Evolutionary conservation across 306 rosid species (phyloP).

Genomic region (Ormosia semicastrata): DNA sequence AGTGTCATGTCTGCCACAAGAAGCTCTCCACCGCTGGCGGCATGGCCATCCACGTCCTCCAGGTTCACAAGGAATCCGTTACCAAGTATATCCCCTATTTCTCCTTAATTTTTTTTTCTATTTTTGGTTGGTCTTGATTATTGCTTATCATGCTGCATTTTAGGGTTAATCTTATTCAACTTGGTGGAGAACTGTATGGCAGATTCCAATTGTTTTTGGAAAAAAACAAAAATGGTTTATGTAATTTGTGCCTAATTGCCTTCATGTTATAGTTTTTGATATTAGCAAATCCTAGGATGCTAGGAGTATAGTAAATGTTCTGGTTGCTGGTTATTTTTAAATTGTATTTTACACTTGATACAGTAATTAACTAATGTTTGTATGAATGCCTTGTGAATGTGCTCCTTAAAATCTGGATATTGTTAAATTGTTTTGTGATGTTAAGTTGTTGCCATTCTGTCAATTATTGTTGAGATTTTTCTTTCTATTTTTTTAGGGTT

Average conservation of each 20-base stretch:
- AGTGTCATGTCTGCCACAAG: conserved; percentile 97
- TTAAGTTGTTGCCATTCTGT: neutral
- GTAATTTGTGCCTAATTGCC: too few species aligned
- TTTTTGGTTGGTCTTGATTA: neutral
- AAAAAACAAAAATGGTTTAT: neutral
- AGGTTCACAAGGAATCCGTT: conserved; percentile 97
- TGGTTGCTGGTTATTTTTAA: neutral
- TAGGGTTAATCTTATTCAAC: neutral
- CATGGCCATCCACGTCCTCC: conserved; percentile 98
- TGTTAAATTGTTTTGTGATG: neutral
- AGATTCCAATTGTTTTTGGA: neutral
- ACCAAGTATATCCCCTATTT: conserved; percentile 56
- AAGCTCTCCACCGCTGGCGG: conserved; percentile 99
- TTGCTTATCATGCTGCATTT: neutral
- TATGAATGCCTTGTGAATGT: neutral
- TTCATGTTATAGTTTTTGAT: neutral
- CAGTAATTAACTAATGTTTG: neutral
- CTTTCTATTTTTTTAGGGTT: conserved; percentile 47
- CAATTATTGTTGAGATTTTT: neutral
- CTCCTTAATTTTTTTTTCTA: neutral
- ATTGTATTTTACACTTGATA: neutral
- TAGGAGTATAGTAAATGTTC: neutral
- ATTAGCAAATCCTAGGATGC: neutral
- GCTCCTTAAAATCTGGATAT: neutral
- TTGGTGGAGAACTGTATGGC: neutral